A percentile compares a stretch with the other conserved stretches of the same genome.
These are phyloP conservation scores for Candida labiduridarum DNA, from an alignment of 1,139 yeast species.

Conservation along the genomic window DNA sequence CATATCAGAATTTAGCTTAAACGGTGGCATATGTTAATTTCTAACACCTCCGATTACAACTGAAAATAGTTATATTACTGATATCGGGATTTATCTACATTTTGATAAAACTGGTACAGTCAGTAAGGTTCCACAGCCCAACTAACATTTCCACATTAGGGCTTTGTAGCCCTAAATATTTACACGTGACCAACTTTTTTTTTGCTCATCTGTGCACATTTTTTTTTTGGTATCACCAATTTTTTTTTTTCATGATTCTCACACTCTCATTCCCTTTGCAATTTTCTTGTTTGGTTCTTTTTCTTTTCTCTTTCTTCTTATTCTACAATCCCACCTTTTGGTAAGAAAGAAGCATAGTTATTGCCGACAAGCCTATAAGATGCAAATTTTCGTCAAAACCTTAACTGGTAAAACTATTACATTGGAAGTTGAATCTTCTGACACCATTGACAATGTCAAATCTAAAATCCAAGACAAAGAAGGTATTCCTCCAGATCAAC, in stretches of 20 bases:
- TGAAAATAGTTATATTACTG: too few relatives aligned
- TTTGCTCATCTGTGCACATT: not conserved
- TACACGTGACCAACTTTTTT: conserved; percentile 1
- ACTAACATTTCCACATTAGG: not conserved
- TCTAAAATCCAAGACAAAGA: conserved; percentile 99
- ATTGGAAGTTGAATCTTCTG: conserved; percentile 98
- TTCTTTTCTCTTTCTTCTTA: conserved; percentile 7
- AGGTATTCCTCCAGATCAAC: conserved; percentile 99
- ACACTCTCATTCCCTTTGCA: not conserved
- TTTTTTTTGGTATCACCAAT: not conserved
- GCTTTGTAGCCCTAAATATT: conserved; percentile 1
- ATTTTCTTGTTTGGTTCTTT: not conserved
- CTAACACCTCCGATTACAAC: too few relatives aligned
- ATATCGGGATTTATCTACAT: too few relatives aligned
- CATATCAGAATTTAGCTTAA: not conserved
- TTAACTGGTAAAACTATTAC: conserved; percentile 99
- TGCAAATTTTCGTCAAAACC: conserved; percentile 99
- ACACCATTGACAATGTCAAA: conserved; percentile 99
- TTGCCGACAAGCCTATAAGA: conserved; percentile 54
- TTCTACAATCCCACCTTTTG: conserved; percentile 22
- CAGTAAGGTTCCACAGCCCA: too few relatives aligned
- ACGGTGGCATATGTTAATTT: too few relatives aligned
- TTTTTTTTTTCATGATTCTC: conserved; percentile 1
- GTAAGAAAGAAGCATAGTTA: conserved; percentile 54
- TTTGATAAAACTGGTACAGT: too few relatives aligned